Evolutionary conservation across 495 filamentous ascomycete species (phyloP).

Genomic region (Neurospora sp.): DNA sequence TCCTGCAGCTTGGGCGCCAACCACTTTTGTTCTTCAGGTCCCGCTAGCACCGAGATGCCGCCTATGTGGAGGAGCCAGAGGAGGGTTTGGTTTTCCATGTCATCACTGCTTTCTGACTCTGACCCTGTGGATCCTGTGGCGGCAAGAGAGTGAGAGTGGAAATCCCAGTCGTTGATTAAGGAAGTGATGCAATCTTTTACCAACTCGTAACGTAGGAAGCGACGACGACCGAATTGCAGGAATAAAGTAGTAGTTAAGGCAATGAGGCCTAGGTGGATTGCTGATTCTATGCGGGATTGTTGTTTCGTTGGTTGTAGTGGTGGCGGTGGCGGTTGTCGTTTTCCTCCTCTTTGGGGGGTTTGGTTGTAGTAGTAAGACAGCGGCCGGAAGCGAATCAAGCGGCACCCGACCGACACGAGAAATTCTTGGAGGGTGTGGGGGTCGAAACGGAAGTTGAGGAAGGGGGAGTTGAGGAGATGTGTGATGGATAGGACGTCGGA

Average conservation of each 20-base stretch:
- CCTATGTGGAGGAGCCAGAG: background rate
- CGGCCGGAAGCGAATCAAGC: background rate
- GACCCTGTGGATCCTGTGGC: no score
- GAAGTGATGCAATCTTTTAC: background rate
- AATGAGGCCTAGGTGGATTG: background rate
- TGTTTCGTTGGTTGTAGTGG: background rate
- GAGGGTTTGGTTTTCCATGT: background rate
- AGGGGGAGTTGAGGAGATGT: background rate
- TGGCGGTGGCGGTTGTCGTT: background rate
- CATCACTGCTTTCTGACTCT: background rate
- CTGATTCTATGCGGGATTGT: background rate
- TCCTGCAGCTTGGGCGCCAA: background rate
- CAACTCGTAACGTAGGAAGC: background rate
- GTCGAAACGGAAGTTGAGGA: background rate
- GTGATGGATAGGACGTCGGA: background rate
- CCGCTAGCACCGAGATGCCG: background rate
- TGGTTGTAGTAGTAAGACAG: background rate
- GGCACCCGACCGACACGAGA: background rate
- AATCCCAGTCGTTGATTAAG: background rate
- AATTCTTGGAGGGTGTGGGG: background rate
- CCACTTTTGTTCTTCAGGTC: background rate
- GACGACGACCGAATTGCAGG: background rate
- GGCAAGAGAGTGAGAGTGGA: background rate
- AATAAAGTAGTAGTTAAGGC: background rate
- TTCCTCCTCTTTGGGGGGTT: background rate